Conservation (phyloP, 768 basidiomycete species). For the Leucocoprinus birnbaumii region DNA sequence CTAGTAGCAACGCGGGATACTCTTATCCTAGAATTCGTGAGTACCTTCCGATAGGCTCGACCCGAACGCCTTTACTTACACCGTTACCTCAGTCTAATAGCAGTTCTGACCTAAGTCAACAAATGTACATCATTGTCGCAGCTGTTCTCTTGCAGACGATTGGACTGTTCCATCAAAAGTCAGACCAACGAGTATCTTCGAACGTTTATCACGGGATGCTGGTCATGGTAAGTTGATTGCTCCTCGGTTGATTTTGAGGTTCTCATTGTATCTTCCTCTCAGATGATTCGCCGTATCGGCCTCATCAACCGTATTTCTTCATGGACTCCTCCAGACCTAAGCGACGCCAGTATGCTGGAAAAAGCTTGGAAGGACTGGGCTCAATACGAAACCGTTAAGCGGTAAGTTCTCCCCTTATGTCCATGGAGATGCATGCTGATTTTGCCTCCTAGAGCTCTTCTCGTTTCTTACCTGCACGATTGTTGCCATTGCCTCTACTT, state of each 20-base stretch:
- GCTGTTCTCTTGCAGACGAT: conserved; percentile 55
- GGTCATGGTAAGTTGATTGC: conserved; percentile 42
- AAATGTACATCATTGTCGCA: conserved; percentile 35
- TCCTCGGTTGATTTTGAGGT: not conserved
- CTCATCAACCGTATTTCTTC: conserved; percentile 39
- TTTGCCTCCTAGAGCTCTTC: conserved; percentile 35
- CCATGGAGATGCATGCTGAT: conserved; percentile 9
- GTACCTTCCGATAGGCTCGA: conserved; percentile 19
- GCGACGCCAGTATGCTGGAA: conserved; percentile 32
- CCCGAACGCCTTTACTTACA: not conserved
- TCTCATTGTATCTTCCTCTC: not conserved
- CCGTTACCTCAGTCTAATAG: conserved; percentile 11
- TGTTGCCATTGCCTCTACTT: conserved; percentile 55
- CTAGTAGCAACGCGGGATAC: conserved; percentile 42
- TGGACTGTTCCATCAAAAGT: conserved; percentile 50
- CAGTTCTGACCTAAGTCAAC: conserved; percentile 7
- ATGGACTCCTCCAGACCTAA: conserved; percentile 42
- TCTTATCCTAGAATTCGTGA: conserved; percentile 54
- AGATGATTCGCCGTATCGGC: conserved; percentile 48
- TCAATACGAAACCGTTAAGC: conserved; percentile 52
- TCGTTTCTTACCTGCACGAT: conserved; percentile 56
- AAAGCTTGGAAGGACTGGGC: conserved; percentile 56
- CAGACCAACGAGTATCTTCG: conserved; percentile 44
- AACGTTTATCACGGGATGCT: conserved; percentile 61
- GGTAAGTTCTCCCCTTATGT: conserved; percentile 31